Base-by-base conservation (phyloP, 192 early-diverging fungal genomes). In the Dissophora globulifera region DNA sequence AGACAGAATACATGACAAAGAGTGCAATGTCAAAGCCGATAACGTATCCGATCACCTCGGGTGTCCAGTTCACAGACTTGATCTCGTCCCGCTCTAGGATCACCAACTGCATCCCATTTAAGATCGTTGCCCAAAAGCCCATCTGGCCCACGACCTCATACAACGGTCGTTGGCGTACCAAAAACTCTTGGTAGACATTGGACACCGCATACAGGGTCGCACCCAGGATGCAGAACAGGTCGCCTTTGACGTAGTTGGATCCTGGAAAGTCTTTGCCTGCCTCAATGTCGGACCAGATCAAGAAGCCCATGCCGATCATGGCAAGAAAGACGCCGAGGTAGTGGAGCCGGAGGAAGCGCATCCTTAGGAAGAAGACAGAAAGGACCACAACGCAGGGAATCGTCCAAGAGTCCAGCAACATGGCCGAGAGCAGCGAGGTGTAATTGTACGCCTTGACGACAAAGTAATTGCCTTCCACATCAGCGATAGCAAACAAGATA, bases 391-490 rank as follows among this genome's bases (percentile, higher is more conserved):
- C 90, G 4, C 90, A 87, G 6, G 90, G 89, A 46, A 87, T 87
- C 3, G 90, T 84, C 91, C 91, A 93, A 25, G 90, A 84, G 61
- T 93, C 90, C 15, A 94, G 83, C 27, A 94, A 72, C 90, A 92
- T 92, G 58, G 87, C 89, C 0, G 91, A 92, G 30, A 94, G 76
- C 2, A 92, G 66, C 11, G 89, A 91, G 3, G 92, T 94, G 59
- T 93, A 93, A 43, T 72, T 79, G 62, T 85, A 94, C 13, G 90
- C 87, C 75, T 92, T 93, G 58, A 92, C 87, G 12, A 90, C 87
- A 83, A 94, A 91, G 49, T 90, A 94, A 58, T 94, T 94, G 50
- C 89, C 92, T 64, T 94, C 91, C 1, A 94, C 90, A 63, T 94
- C 92, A 10, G 88, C 83, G 10, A 86, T 54, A 1, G 85, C 87